phyloP scores from a whole-genome alignment of 495 filamentous ascomycete species.

The Barbatosphaeria neglecta region DNA sequence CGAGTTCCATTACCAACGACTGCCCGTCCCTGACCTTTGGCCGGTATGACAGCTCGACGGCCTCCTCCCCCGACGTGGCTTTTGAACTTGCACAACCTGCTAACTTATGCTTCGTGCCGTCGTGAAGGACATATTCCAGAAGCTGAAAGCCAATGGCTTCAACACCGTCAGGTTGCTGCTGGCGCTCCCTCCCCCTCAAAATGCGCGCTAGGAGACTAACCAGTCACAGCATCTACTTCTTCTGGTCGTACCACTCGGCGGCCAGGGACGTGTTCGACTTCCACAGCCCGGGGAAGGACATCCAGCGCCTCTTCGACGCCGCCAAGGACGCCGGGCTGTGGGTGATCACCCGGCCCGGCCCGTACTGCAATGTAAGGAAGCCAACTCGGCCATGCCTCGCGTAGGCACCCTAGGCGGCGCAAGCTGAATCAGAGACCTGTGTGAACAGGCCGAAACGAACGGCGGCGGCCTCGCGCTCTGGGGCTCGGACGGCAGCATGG shows the following conservation, averaged over 20 bases:
- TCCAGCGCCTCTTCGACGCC: slow-evolving; percentile 45
- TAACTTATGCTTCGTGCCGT: background rate
- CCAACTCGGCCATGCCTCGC: background rate
- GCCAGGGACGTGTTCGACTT: slow-evolving; percentile 43
- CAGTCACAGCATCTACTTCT: slow-evolving; percentile 35
- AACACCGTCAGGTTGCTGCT: slow-evolving; percentile 22
- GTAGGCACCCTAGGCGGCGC: background rate
- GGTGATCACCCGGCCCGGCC: slow-evolving; percentile 47
- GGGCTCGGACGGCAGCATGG: slow-evolving; percentile 49
- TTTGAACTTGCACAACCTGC: background rate
- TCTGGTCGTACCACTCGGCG: slow-evolving; percentile 46
- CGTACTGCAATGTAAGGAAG: slow-evolving; percentile 35
- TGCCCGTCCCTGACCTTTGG: slow-evolving; percentile 40
- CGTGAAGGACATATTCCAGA: slow-evolving; percentile 43
- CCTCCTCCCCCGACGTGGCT: background rate
- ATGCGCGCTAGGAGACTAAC: background rate
- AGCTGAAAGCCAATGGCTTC: slow-evolving; percentile 51
- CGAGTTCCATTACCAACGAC: slow-evolving; percentile 18
- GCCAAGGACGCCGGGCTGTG: slow-evolving; percentile 49
- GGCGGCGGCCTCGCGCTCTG: slow-evolving; percentile 51
- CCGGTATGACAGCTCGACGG: slow-evolving; percentile 6
- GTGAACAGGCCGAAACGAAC: slow-evolving; percentile 46
- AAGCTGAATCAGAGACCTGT: slow-evolving; percentile 29
- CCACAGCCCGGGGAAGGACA: slow-evolving; percentile 41
- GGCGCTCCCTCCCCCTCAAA: too few species aligned